These are phyloP conservation scores for Monarda citriodora DNA, from an alignment of 305 asterid species.

Conservation along the genomic window DNA sequence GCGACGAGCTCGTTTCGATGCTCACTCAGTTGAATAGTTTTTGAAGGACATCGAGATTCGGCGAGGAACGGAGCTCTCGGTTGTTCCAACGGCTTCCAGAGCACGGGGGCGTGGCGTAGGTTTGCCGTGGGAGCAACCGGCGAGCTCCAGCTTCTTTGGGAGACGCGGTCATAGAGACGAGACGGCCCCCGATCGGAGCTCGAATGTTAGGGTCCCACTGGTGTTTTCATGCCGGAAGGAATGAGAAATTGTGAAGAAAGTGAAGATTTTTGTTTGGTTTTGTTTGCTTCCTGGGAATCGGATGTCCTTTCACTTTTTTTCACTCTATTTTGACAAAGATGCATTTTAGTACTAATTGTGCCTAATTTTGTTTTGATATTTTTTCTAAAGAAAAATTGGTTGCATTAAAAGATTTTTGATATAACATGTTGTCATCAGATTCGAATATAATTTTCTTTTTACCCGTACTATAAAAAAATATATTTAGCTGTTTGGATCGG, in stretches of 20 bases:
- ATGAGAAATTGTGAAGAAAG: background rate
- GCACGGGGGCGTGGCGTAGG: slow-evolving; percentile 18
- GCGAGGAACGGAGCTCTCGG: slow-evolving; percentile 44
- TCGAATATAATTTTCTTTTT: too few relatives aligned
- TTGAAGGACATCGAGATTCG: slow-evolving; percentile 25
- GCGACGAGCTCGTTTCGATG: slow-evolving; percentile 95
- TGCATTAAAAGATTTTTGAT: too few relatives aligned
- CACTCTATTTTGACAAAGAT: background rate
- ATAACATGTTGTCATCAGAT: too few relatives aligned
- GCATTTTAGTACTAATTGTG: background rate
- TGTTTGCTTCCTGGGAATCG: background rate
- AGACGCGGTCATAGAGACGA: background rate
- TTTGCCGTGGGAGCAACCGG: slow-evolving; percentile 66
- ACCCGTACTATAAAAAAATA: too few relatives aligned
- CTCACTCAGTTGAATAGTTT: slow-evolving; percentile 93
- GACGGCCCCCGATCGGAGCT: slow-evolving; percentile 3
- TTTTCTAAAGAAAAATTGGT: too few relatives aligned
- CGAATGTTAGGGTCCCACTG: background rate
- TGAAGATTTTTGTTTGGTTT: slow-evolving; percentile 9
- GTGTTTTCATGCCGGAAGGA: background rate
- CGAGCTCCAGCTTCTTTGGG: slow-evolving; percentile 29
- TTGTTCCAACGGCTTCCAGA: slow-evolving; percentile 46
- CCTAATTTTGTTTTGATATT: background rate
- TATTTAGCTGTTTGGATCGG: too few relatives aligned
- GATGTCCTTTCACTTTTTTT: background rate